Evolutionary conservation across 176 grass and related monocot species (phyloP).

Genomic region (Cenchrus purpureus): DNA sequence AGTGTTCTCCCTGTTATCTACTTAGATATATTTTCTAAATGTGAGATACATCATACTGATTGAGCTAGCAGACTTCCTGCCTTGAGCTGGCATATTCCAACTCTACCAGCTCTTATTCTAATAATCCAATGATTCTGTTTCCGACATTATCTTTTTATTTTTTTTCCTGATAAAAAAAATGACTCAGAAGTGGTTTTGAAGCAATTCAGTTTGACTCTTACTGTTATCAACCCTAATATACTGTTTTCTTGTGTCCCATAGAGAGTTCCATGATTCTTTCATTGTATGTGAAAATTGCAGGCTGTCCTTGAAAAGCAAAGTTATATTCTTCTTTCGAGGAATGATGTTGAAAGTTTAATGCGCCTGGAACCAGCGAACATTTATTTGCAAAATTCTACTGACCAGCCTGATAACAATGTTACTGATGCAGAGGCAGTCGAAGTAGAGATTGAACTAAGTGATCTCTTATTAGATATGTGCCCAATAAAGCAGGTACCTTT

Average conservation of each 20-base stretch:
- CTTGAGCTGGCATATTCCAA: constrained; percentile 19
- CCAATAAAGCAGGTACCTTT: constrained; percentile 91
- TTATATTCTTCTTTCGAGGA: constrained; percentile 93
- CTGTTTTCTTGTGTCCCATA: background rate
- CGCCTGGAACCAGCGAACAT: constrained; percentile 78
- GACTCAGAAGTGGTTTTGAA: background rate
- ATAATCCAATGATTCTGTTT: background rate
- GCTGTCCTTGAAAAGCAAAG: constrained; percentile 98
- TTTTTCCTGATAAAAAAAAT: background rate
- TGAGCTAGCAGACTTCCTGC: background rate
- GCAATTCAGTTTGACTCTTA: background rate
- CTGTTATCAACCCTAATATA: background rate
- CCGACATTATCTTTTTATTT: background rate
- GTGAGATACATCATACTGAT: background rate
- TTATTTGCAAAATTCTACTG: constrained; percentile 61
- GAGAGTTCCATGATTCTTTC: constrained; percentile 19
- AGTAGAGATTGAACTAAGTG: constrained; percentile 87
- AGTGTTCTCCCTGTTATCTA: background rate
- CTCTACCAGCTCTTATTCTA: background rate
- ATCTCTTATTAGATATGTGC: constrained; percentile 81
- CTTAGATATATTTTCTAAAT: background rate
- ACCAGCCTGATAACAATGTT: constrained; percentile 56
- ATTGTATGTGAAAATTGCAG: constrained; percentile 58
- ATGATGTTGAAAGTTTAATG: constrained; percentile 95
- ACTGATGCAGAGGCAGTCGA: constrained; percentile 71